Evolutionary conservation across 768 basidiomycete genomes (phyloP).

Genomic region (Rhizopogon vinicolor): DNA sequence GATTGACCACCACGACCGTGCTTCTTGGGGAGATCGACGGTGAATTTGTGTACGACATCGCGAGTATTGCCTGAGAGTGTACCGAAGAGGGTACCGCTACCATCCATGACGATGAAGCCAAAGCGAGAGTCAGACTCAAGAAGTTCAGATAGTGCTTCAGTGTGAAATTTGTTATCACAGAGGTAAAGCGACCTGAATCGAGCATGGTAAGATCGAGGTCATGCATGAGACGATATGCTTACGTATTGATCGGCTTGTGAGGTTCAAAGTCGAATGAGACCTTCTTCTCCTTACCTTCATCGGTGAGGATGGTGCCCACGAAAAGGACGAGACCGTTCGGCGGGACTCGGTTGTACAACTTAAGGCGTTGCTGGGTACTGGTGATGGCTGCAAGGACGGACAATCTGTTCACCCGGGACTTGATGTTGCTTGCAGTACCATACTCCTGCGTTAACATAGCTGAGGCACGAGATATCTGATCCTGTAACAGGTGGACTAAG

Average conservation of each 20-base stretch:
- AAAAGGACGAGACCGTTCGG: constrained; percentile 97
- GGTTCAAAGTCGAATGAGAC: constrained; percentile 98
- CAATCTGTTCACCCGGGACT: constrained; percentile 95
- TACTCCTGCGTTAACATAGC: constrained; percentile 98
- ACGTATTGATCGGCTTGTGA: constrained; percentile 99
- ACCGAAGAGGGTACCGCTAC: constrained; percentile 96
- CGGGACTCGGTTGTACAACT: constrained; percentile 94
- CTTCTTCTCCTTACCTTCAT: constrained; percentile 99
- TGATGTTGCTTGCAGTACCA: constrained; percentile 99
- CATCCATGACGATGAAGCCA: constrained; percentile 99
- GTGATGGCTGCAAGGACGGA: constrained; percentile 98
- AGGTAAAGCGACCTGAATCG: constrained; percentile 86
- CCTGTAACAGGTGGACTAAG: constrained; percentile 34
- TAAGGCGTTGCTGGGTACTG: constrained; percentile 94
- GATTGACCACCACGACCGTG: constrained; percentile 99
- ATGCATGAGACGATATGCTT: constrained; percentile 23
- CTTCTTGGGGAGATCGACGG: constrained; percentile 98
- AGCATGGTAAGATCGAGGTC: constrained; percentile 2
- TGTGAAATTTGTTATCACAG: constrained; percentile 99
- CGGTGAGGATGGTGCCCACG: constrained; percentile 96
- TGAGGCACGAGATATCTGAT: constrained; percentile 91
- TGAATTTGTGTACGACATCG: constrained; percentile 96
- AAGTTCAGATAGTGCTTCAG: constrained; percentile 93
- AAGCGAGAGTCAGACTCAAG: constrained; percentile 97
- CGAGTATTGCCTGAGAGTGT: constrained; percentile 95